A percentile compares a stretch with the other conserved stretches of the same genome.
phyloP scores from a whole-genome alignment of 768 basidiomycete species.

The Rhizopogon vinicolor region DNA sequence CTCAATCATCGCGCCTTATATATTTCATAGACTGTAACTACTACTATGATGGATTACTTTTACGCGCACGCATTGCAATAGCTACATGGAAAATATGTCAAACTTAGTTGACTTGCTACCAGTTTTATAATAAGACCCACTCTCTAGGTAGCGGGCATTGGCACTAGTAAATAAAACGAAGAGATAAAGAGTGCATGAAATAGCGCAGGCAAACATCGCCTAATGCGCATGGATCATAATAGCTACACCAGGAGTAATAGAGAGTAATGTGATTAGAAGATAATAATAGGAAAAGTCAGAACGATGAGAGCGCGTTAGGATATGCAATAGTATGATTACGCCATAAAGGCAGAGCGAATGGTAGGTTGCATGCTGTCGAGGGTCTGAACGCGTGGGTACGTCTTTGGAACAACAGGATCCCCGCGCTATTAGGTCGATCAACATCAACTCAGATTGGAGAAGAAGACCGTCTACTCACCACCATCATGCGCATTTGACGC shows the following conservation, averaged over 20 bases:
- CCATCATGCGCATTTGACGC: constrained; percentile 44
- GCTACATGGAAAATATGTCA: background rate
- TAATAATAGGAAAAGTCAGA: background rate
- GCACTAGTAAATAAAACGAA: background rate
- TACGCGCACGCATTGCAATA: no score
- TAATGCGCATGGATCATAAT: no score
- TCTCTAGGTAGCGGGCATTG: no score
- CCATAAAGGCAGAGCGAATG: background rate
- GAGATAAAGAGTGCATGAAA: background rate
- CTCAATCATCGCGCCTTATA: no score
- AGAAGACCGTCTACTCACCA: constrained; percentile 34
- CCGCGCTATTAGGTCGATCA: constrained; percentile 7
- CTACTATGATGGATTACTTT: no score
- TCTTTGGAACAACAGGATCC: constrained; percentile 12
- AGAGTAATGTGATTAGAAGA: background rate
- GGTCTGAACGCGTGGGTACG: constrained; percentile 12
- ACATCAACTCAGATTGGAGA: background rate
- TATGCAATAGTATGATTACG: background rate
- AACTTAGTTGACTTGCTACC: constrained; percentile 1
- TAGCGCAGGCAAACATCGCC: no score
- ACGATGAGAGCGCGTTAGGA: background rate
- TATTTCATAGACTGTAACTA: no score
- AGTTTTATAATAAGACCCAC: no score
- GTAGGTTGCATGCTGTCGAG: constrained; percentile 9
- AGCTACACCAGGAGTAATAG: background rate